Conservation (phyloP, 139 green algal species). For the Astrephomene gubernaculifera region DNA sequence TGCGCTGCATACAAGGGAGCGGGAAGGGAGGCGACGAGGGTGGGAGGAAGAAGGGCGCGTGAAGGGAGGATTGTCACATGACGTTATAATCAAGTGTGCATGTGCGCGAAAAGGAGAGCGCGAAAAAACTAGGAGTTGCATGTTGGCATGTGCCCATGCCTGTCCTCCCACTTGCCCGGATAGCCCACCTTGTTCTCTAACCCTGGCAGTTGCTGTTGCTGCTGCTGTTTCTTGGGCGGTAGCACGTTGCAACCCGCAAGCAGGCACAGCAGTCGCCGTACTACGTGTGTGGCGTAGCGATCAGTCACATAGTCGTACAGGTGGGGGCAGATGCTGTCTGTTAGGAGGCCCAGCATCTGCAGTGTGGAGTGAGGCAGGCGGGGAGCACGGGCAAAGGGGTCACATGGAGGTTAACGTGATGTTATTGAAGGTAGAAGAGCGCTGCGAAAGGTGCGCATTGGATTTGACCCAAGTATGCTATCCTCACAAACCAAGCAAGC, state of each 20-base stretch:
- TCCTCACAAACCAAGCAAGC: background rate
- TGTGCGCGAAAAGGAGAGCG: too few relatives aligned
- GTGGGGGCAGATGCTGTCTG: slow-evolving; percentile 35
- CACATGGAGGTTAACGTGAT: background rate
- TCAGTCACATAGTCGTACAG: slow-evolving; percentile 71
- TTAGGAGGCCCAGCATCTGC: slow-evolving; percentile 47
- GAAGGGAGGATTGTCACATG: too few relatives aligned
- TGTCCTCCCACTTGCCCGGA: too few relatives aligned
- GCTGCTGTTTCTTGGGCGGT: slow-evolving; percentile 40
- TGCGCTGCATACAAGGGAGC: background rate
- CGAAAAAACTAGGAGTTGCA: too few relatives aligned
- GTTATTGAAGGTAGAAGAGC: background rate
- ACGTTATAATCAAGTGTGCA: too few relatives aligned
- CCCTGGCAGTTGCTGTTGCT: slow-evolving; percentile 30
- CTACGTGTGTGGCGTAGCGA: slow-evolving; percentile 74
- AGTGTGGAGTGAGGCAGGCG: background rate
- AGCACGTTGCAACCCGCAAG: slow-evolving; percentile 68
- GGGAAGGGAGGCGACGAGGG: too few relatives aligned
- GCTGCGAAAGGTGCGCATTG: background rate
- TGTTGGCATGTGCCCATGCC: too few relatives aligned
- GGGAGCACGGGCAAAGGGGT: background rate
- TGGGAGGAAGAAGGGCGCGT: too few relatives aligned
- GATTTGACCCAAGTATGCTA: background rate
- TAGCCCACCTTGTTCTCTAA: slow-evolving; percentile 27
- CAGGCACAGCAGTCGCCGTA: slow-evolving; percentile 73